Base-by-base conservation (phyloP, 2,329 filamentous ascomycete species). In the Ambrosiella cleistominuta region DNA sequence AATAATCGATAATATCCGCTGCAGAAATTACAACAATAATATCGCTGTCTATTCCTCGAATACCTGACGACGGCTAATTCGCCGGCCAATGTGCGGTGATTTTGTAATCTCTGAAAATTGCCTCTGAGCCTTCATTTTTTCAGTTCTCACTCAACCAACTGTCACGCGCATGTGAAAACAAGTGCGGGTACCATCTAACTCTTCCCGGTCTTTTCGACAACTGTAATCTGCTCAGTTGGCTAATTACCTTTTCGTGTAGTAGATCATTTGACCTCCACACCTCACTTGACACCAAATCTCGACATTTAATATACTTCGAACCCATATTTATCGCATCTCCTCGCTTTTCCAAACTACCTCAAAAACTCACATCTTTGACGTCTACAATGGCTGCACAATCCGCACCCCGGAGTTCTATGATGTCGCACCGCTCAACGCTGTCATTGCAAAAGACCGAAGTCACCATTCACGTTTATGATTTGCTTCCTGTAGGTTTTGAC, bases 391-490 rank as follows among this genome's bases (percentile, higher is more conserved):
- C 72, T 7, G 50, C 56, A 56, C 70, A 73, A 55, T 73, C 74
- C 63, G 75, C 70, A 62, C 67, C 68, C 11, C 68, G 69, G 59
- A 70, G 70, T 57, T 67, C 69, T 51, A 65, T 66, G 58, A 68
- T 68, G 60, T 68, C 69, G 11, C 84, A 86, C 66, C 73, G 83
- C 62, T 82, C 80, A 59, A 86, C 83, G 1, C 68, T 86, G 52
- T 85, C 83, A 13, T 70, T 86, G 17, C 80, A 83, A 63, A 85
- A 85, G 66, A 88, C 83, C 1, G 82, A 88, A 67, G 77, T 90
- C 61, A 71, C 79, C 53, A 88, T 90, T 66, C 82, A 89, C 66
- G 81, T 88, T 65, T 90, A 90, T 66, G 86, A 89, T 68, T 73
- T 89, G 7, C 73, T 90, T 13, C 82, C 85, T 44, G 83, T 86